A percentile compares a stretch with the other conserved stretches of the same genome.
Evolutionary conservation across 306 rosid genomes (phyloP).

Genomic region (Pyrus betulifolia): DNA sequence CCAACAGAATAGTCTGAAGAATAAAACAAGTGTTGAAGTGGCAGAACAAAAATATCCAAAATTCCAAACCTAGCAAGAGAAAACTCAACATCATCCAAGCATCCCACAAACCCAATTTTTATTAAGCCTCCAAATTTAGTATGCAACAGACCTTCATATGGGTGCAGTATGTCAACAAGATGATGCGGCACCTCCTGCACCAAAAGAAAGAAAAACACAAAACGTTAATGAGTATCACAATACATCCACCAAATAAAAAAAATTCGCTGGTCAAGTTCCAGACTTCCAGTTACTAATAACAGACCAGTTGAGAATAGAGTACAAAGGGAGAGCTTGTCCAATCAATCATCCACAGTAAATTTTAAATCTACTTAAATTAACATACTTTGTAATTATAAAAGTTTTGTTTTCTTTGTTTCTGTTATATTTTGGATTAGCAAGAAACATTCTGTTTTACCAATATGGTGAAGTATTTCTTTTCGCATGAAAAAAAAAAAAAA

Average conservation of each 20-base stretch:
- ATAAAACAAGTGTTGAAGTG: slow-evolving; percentile 21
- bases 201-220: slow-evolving; percentile 10
- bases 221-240: neutral
- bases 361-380: neutral
- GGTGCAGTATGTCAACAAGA: slow-evolving; percentile 66
- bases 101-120: too few species aligned
- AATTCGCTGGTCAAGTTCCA: neutral
- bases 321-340: neutral
- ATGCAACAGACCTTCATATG: slow-evolving; percentile 79
- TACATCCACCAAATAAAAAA: neutral
- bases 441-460: neutral
- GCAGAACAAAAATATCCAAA: slow-evolving; percentile 14
- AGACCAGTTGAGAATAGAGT: neutral
- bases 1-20: slow-evolving; percentile 92
- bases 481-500: neutral
- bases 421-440: neutral
- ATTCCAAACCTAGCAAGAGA: neutral
- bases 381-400: neutral
- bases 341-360: neutral
- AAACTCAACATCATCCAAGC: too few species aligned
- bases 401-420: neutral
- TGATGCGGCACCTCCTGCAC: slow-evolving; percentile 84
- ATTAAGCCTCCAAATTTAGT: too few species aligned
- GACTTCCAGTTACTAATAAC: neutral
- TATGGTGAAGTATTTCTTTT: neutral